Evolutionary conservation across 2,329 filamentous ascomycete genomes (phyloP), one percentile per base, ranked within the genome.

Genomic region (Aspergillus felis): DNA sequence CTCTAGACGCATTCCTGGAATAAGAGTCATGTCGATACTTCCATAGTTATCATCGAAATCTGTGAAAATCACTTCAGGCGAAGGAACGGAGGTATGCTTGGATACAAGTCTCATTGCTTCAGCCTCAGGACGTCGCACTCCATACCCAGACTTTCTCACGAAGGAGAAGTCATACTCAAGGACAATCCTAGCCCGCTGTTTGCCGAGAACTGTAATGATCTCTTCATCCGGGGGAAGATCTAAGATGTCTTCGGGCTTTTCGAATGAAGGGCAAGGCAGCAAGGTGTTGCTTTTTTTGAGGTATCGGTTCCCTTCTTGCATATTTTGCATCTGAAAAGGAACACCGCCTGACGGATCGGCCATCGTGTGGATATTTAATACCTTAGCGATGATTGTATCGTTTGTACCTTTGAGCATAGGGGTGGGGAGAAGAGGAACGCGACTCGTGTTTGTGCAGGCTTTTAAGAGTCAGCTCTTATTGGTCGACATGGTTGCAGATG

Each of bases 61-160:
- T 10, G 53, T 52, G 32, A 47, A 57, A 53, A 63, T 42, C 24
- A 69, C 56, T 53, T 64, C 53, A 27, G 66, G 56, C 12, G 64
- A 55, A 28, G 64, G 64, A 44, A 67, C 54, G 10, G 61, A 57
- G 41, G 61, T 65, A 52, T 60, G 50, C 25, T 57, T 56, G 47
- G 35, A 62, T 24, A 66, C 60, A 56, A 64, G 59, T 32, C 28
- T 61, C 62, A 66, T 66, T 41, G 65, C 64, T 59, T 65, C 62
- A 22, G 57, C 61, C 44, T 64, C 64, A 27, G 59, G 32, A 47
- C 50, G 38, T 51, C 49, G 56, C 44, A 68, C 64, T 25, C 53
- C 54, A 48, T 50, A 5, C 14, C 62, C 62, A 17, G 55, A 61
- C 47, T 68, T 66, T 3, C 29, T 54, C 41, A 66, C 57, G 24